These are phyloP conservation scores for Acanthamoeba castellanii DNA, from an alignment of 208 protist species.

Conservation along the genomic window DNA sequence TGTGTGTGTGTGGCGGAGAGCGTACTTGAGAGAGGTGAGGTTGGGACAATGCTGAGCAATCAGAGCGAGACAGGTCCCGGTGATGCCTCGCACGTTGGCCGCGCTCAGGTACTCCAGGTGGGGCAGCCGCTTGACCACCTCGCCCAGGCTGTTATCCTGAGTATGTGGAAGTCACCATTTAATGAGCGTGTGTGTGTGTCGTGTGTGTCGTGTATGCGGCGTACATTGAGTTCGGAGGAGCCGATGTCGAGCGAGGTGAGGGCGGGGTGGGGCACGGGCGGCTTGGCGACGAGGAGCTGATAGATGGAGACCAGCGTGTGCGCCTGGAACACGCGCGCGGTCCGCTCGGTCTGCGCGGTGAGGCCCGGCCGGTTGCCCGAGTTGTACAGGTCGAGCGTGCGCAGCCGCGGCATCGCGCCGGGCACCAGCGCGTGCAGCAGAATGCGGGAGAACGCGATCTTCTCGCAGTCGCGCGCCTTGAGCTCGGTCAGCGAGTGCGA, in stretches of 20 bases:
- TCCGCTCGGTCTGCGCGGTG: background rate
- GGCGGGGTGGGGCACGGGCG: background rate
- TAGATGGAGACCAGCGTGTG: slow-evolving; percentile 34
- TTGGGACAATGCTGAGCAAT: slow-evolving; percentile 32
- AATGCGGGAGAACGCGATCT: slow-evolving; percentile 4
- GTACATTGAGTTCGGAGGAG: slow-evolving; percentile 48
- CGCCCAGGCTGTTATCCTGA: slow-evolving; percentile 49
- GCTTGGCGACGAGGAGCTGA: slow-evolving; percentile 36
- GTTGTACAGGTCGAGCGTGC: slow-evolving; percentile 61
- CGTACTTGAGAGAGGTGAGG: slow-evolving; percentile 57
- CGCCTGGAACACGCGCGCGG: background rate
- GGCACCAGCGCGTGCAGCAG: background rate
- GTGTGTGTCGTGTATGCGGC: background rate
- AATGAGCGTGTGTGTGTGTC: background rate
- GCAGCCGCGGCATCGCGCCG: background rate
- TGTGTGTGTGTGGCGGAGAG: background rate
- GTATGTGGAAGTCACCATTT: background rate
- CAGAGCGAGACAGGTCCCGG: background rate
- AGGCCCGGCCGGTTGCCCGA: slow-evolving; percentile 40
- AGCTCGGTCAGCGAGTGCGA: background rate
- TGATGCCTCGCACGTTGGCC: background rate
- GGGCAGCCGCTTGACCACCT: slow-evolving; percentile 1
- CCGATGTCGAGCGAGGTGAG: slow-evolving; percentile 29
- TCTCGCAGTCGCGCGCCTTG: slow-evolving; percentile 29
- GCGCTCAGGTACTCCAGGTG: slow-evolving; percentile 27